A percentile compares a stretch with the other conserved stretches of the same genome.
These are phyloP conservation scores for Saksenaea oblongispora DNA, from an alignment of 371 early-diverging fungal genomes.

Conservation along the genomic window DNA sequence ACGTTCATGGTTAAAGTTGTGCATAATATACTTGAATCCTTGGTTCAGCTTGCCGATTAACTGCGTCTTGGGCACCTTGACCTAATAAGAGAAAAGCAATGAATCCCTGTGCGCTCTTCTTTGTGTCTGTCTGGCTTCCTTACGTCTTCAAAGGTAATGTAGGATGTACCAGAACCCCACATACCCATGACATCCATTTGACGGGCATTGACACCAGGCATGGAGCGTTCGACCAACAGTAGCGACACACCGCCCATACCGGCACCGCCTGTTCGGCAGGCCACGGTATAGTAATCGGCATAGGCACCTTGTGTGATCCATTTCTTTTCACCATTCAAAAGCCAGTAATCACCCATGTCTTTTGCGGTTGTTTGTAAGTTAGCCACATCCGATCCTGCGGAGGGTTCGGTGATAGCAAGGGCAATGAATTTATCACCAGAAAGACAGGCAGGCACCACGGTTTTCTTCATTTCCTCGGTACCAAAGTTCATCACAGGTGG, in stretches of 20 bases:
- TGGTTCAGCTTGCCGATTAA: slow-evolving; percentile 86
- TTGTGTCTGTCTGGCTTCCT: neutral
- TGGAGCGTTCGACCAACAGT: slow-evolving; percentile 72
- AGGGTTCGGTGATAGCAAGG: slow-evolving; percentile 71
- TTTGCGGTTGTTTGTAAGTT: slow-evolving; percentile 73
- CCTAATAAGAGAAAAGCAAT: neutral
- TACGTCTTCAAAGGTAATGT: slow-evolving; percentile 80
- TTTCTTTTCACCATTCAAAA: slow-evolving; percentile 89
- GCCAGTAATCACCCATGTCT: slow-evolving; percentile 71
- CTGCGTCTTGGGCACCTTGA: slow-evolving; percentile 82
- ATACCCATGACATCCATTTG: slow-evolving; percentile 76
- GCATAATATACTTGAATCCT: slow-evolving; percentile 84
- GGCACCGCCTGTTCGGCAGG: slow-evolving; percentile 75
- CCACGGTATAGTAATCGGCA: slow-evolving; percentile 72
- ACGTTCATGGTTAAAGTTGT: slow-evolving; percentile 82
- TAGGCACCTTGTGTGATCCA: slow-evolving; percentile 88
- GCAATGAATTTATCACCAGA: slow-evolving; percentile 80
- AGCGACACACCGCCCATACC: slow-evolving; percentile 87
- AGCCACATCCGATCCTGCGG: slow-evolving; percentile 83
- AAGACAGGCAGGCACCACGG: slow-evolving; percentile 72
- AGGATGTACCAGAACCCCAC: slow-evolving; percentile 82
- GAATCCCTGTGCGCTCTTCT: too few species aligned
- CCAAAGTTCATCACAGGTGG: slow-evolving; percentile 85
- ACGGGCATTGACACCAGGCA: slow-evolving; percentile 81
- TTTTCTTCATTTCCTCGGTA: slow-evolving; percentile 64